A percentile compares a stretch with the other conserved stretches of the same genome.
Evolutionary conservation across 768 basidiomycete species (phyloP).

Genomic region (Mycena rebaudengoi): DNA sequence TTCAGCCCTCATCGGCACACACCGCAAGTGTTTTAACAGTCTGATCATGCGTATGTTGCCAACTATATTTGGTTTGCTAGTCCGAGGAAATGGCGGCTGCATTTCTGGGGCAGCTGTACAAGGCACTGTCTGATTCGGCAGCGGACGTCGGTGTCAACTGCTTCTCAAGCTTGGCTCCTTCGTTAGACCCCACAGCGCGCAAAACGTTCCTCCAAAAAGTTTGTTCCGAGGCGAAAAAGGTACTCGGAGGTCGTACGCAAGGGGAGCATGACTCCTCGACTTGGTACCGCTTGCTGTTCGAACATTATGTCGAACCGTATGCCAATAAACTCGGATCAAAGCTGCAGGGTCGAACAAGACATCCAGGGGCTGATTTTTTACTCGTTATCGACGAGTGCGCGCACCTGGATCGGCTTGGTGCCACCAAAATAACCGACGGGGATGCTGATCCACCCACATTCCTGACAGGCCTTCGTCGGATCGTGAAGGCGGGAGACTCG

Average conservation of each 20-base stretch:
- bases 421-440: background rate
- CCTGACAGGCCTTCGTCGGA: background rate
- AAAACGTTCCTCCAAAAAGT: background rate
- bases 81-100: background rate
- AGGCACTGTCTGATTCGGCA: background rate
- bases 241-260: background rate
- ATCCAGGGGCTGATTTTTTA: background rate
- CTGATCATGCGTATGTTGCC: background rate
- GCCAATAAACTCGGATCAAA: background rate
- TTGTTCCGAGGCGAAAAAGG: background rate
- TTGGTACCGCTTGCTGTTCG: background rate
- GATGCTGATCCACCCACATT: background rate
- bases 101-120: background rate
- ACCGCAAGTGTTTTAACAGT: background rate
- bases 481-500: background rate
- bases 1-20: background rate
- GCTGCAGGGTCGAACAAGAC: background rate
- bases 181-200: background rate
- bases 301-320: background rate
- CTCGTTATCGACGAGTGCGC: constrained; percentile 6
- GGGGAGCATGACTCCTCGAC: background rate
- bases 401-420: background rate
- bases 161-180: background rate
- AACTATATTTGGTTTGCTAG: background rate
- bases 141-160: background rate